Evolutionary conservation across 441 rosid genomes (phyloP), one percentile per base, ranked within the genome.

Genomic region (Cnidoscolus chayamansa): DNA sequence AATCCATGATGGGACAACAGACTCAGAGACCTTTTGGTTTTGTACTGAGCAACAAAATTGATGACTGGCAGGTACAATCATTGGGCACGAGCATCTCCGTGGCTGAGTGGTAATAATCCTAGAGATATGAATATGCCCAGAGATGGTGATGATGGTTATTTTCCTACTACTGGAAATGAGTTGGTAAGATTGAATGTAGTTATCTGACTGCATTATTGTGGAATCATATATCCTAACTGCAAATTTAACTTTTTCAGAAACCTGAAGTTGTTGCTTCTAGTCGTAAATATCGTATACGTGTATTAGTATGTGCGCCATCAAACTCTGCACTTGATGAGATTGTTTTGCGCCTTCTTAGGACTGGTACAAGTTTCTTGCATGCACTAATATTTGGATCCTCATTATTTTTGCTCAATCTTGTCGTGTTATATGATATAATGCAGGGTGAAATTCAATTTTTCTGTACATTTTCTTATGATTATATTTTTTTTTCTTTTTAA

Each of bases 291-390:
- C 89, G 89, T 74, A 77, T 85, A 45, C 89, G 98, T 63, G 90
- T 92, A 80, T 88, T 94, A 72, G 96, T 94, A 59, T 94, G 97
- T 81, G 98, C 99, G 70, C 98, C 97, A 74, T 94, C 99, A 73
- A 94, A 94, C 84, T 94, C 99, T 62, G 99, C 98, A n/a, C 91
- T 94, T 77, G 98, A 94, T 83, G 99, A 94, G 87, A 94, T 92
- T 78, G 92, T 94, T 63, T 73, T 87, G 76, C 94, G 97, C 75
- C 88, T 94, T 83, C 80, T 94, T 55, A 86, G 81, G 74, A 74
- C 86, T 20, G 98, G 99, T 92, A 84, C 77, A 76, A 70, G 64
- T 78, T 73, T 74, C 63, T 71, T 25, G 2, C 49, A 11, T n/a
- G 30, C 71, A 76, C 40, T 35, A 40, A 35, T 67, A 45, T 43